Conservation (phyloP, 73 alveolate species). For the Tetrahymena malaccensis region DNA sequence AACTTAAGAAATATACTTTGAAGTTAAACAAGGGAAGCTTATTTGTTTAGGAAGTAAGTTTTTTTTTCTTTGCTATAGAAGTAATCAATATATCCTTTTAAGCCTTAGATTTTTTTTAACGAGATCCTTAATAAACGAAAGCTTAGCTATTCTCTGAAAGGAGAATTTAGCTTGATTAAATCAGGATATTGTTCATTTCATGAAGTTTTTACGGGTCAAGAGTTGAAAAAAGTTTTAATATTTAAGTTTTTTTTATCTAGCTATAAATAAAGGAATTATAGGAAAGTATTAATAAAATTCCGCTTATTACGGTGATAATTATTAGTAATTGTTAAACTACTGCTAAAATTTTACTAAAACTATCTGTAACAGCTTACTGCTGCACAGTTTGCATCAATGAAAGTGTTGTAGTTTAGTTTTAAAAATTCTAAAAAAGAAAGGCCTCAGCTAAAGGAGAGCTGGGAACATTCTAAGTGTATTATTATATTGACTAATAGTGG, state of each 20-base stretch:
- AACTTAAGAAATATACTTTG: not conserved
- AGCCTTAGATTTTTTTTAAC: not conserved
- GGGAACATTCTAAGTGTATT: not conserved
- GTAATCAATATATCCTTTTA: not conserved
- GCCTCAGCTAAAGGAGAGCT: not conserved
- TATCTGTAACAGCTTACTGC: not conserved
- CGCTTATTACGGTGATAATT: not conserved
- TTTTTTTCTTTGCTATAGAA: not conserved
- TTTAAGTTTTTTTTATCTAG: not conserved
- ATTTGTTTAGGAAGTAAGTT: not conserved
- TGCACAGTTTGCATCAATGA: not conserved
- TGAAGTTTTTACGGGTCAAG: not conserved
- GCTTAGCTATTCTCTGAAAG: not conserved
- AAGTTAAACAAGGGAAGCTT: not conserved
- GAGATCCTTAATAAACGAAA: not conserved
- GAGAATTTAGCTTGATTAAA: not conserved
- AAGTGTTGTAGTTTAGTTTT: not conserved
- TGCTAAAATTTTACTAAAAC: not conserved
- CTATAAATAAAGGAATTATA: not conserved
- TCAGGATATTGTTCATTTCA: not conserved
- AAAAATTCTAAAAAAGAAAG: not conserved
- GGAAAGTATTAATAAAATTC: not conserved
- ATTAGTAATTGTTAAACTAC: not conserved
- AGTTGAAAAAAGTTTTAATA: not conserved
- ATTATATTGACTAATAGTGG: not conserved